Percentiles rank a stretch among this genome's conserved stretches.
Conservation (phyloP, 2,329 filamentous ascomycete species). For the Coniochaeta prunicola region DNA sequence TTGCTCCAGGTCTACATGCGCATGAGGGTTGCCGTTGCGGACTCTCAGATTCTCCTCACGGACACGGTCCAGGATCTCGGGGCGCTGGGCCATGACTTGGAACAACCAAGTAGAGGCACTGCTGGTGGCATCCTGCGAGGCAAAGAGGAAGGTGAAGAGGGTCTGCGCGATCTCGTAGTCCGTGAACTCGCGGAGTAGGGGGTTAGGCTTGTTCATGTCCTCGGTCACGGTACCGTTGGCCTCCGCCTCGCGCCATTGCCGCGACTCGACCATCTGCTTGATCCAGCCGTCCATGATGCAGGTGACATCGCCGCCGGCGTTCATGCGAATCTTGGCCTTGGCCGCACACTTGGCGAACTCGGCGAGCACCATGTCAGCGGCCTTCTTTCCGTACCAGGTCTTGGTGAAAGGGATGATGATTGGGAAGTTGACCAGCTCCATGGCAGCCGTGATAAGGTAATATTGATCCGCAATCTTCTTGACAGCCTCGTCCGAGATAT, state of each 20-base stretch:
- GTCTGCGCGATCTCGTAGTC: conserved; percentile 92
- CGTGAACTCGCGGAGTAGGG: conserved; percentile 76
- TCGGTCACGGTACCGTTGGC: conserved; percentile 64
- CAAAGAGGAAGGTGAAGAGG: conserved; percentile 93
- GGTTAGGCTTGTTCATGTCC: conserved; percentile 70
- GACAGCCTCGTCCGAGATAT: conserved; percentile 82
- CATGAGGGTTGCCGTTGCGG: conserved; percentile 67
- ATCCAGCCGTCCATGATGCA: conserved; percentile 98
- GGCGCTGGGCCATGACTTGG: conserved; percentile 87
- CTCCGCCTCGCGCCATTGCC: conserved; percentile 71
- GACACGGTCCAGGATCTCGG: conserved; percentile 84
- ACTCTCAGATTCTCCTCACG: conserved; percentile 81
- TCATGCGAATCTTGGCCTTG: conserved; percentile 90
- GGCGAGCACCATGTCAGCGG: conserved; percentile 80
- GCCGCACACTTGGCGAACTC: conserved; percentile 89
- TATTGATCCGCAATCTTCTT: conserved; percentile 96
- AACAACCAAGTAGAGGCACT: conserved; percentile 93
- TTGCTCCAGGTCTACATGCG: conserved; percentile 70
- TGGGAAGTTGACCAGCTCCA: conserved; percentile 97
- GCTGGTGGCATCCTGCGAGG: conserved; percentile 93
- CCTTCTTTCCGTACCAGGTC: conserved; percentile 96
- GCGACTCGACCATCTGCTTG: conserved; percentile 77
- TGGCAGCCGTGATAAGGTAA: conserved; percentile 89
- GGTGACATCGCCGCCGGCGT: conserved; percentile 73
- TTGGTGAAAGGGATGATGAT: conserved; percentile 93